Conservation (phyloP, 331 rosid species). For the Telfairia occidentalis region DNA sequence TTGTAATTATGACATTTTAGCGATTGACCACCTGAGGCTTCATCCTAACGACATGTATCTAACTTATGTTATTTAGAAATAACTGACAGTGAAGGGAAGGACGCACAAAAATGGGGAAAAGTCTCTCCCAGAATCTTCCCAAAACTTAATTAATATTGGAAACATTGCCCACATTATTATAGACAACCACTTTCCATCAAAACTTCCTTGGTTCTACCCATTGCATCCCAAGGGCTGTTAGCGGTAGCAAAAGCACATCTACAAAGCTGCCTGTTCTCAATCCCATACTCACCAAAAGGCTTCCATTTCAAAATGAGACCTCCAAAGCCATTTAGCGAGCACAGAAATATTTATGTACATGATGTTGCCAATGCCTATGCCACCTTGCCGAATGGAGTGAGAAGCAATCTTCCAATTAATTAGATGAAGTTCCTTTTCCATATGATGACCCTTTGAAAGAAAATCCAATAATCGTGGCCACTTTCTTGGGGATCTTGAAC, state of each 20-base stretch:
- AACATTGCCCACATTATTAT: neutral
- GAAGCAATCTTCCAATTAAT: neutral
- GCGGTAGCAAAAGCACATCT: neutral
- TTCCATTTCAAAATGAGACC: neutral
- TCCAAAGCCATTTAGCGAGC: neutral
- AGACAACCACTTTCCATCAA: neutral
- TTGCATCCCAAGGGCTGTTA: neutral
- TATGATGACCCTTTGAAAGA: neutral
- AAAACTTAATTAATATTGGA: neutral
- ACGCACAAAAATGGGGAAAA: neutral
- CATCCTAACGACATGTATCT: neutral
- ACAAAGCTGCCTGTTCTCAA: neutral
- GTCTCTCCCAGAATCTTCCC: neutral
- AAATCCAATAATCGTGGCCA: neutral
- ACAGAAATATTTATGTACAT: neutral
- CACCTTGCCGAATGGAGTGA: neutral
- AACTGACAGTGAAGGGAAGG: neutral
- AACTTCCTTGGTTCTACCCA: neutral
- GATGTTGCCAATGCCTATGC: neutral
- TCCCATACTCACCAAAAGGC: neutral
- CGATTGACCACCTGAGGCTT: neutral
- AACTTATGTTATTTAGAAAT: neutral
- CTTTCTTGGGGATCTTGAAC: neutral
- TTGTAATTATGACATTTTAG: neutral
- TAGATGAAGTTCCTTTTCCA: neutral